These are phyloP conservation scores for Kwoniella europaea DNA, from an alignment of 768 basidiomycete genomes.

Conservation along the genomic window DNA sequence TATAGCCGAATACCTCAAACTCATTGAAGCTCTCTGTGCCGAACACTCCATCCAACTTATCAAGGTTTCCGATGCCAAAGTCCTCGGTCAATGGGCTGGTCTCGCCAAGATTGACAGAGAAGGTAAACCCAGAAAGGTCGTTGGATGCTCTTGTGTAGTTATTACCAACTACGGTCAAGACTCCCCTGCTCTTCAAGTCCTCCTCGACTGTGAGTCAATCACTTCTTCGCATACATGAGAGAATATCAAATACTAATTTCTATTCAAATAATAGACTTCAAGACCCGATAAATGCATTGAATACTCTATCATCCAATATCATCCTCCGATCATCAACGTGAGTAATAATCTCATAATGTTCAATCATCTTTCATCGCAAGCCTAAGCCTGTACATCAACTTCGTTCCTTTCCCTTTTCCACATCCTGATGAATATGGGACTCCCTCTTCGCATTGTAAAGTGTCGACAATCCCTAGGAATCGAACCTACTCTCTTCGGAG, in stretches of 20 bases:
- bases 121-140: constrained; percentile 94
- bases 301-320: constrained; percentile 1
- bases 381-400: too few species aligned
- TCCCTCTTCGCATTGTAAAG: constrained; percentile 57
- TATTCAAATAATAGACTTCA: constrained; percentile 69
- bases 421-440: constrained; percentile 57
- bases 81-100: constrained; percentile 97
- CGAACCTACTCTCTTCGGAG: constrained; percentile 59
- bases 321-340: constrained; percentile 5
- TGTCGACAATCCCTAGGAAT: constrained; percentile 59
- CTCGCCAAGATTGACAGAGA: constrained; percentile 99
- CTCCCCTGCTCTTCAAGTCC: constrained; percentile 89
- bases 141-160: constrained; percentile 70
- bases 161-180: constrained; percentile 97
- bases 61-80: constrained; percentile 98
- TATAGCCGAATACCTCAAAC: constrained; percentile 95
- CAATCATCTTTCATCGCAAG: neutral
- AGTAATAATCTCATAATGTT: constrained; percentile 10
- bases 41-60: constrained; percentile 99
- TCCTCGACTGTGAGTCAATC: constrained; percentile 55
- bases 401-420: neutral
- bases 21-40: constrained; percentile 98
- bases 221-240: neutral
- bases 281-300: constrained; percentile 71
- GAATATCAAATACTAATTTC: constrained; percentile 68